These are phyloP conservation scores for Phoma sp. DNA, from an alignment of 2,329 filamentous ascomycete genomes.

Conservation along the genomic window DNA sequence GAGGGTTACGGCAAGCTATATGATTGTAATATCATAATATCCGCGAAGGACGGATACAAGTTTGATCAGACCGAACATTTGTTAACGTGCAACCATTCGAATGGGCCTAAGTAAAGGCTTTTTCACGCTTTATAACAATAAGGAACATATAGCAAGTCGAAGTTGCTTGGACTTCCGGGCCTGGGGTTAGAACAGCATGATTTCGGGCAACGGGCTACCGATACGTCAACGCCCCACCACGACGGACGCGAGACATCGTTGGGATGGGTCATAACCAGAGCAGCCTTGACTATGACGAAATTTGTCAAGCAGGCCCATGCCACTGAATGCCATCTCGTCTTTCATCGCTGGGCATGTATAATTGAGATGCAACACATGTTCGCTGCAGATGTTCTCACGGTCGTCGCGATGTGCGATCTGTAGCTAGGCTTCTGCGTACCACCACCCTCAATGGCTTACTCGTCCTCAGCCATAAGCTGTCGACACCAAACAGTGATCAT, in stretches of 20 bases:
- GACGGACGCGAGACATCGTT: conserved; percentile 1
- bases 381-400: neutral
- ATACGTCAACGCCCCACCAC: neutral
- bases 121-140: too few species aligned
- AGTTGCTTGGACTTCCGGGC: too few species aligned
- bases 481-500: conserved; percentile 14
- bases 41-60: neutral
- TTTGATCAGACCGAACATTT: neutral
- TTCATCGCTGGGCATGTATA: too few species aligned
- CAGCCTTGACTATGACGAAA: neutral
- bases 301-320: neutral
- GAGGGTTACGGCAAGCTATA: conserved; percentile 20
- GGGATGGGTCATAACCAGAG: neutral
- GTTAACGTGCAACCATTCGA: too few species aligned
- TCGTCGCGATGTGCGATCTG: conserved; percentile 6
- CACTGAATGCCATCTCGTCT: neutral
- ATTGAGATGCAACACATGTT: neutral
- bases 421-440: conserved; percentile 10
- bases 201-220: neutral
- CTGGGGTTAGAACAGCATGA: too few species aligned
- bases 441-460: conserved; percentile 19
- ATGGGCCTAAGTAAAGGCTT: too few species aligned
- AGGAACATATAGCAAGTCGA: too few species aligned
- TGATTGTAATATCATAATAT: conserved; percentile 25
- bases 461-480: conserved; percentile 23